Evolutionary conservation across 371 early-diverging fungal species (phyloP), one percentile per base, ranked within the genome.

Genomic region (Mucor indicus): DNA sequence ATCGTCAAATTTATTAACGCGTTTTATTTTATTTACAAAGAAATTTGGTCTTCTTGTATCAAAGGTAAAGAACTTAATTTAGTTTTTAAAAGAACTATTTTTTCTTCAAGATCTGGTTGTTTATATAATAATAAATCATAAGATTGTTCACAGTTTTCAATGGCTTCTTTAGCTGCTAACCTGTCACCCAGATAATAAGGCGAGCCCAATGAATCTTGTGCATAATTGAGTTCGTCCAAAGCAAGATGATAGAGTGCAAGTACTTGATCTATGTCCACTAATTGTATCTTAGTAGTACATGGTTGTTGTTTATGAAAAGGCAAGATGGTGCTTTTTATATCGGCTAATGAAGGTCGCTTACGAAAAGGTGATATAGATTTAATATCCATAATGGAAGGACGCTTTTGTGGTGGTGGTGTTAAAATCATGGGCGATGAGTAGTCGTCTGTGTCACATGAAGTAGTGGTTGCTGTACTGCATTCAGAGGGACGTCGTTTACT

Each of bases 191-290:
- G 41, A 40, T 70, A 70, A 49, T 70, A 70, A 0, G 55, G 55
- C 35, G 70, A 66, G 9, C 70, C 70, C 25, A 44, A 44, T 8
- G 70, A 70, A 42, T 66, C 70, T 44, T 66, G 53, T 3, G 70
- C 70, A 56, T 57, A 70, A 29, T 62, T 57, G n/a, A 69, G 41
- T 60, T 60, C 61, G 22, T 60, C 61, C 33, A 47, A 32, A 16
- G 61, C 61, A 13, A 60, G 23, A 3, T 36, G 23, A 40, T 51
- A 51, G 0, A 47, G 31, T 29, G 46, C 44, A n/a, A 43, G 29
- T 19, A 60, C 6, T 22, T 46, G n/a, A n/a, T n/a, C n/a, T n/a
- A n/a, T 54, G 11, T 60, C 38, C n/a, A n/a, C n/a, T n/a, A n/a
- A n/a, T n/a, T n/a, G n/a, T 25, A 24, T 38, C 43, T 44, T 38